Base-by-base conservation (phyloP, 345 rosid species). In the Firmiana major region DNA sequence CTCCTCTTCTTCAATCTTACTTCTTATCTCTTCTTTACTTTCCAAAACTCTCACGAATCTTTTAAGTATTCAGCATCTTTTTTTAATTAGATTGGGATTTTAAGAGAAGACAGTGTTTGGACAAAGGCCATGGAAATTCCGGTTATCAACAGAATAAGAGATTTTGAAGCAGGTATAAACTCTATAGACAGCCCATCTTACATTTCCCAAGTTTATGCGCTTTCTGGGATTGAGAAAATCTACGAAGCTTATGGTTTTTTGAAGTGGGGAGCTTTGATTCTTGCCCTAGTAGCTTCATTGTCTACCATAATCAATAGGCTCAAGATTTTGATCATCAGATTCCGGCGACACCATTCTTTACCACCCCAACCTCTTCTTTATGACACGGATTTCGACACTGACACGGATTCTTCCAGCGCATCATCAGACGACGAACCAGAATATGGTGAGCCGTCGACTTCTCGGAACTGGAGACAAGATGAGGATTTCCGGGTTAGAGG, bases 241-340 rank as follows among this genome's bases (percentile, higher is more conserved):
- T 78, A 81, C 57, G 83, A 79, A 10, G 81, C 86, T 49, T 84
- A 79, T 75, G 79, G 78, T 63, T 82, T 91, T 31, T 89, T 85
- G 86, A 94, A 87, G 83, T 91, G 94, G 97, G 89, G 90, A 11
- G 88, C 91, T 77, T 77, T 94, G 48, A 71, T 91, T 34, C 80
- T 92, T 24, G 93, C 97, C 42, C 60, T 92, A 0, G 54, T 88
- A 45, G 97, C 94, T 72, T 87, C 94, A 7, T 75, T 92, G 75
- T 77, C 90, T 19, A 67, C 91, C 49, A 73, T 95, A 26, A 54
- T 86, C 64, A 78, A 73, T 43, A 81, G 84, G 67, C 43, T 91
- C 80, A 90, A 85, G 77, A 12, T 74, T 71, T 82, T 89, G 36
- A 72, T 87, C 26, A 34, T 84, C 79, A 85, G 82, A 45, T 79